These are phyloP conservation scores for Entomortierella beljakovae DNA, from an alignment of 192 early-diverging fungal species.

Conservation along the genomic window DNA sequence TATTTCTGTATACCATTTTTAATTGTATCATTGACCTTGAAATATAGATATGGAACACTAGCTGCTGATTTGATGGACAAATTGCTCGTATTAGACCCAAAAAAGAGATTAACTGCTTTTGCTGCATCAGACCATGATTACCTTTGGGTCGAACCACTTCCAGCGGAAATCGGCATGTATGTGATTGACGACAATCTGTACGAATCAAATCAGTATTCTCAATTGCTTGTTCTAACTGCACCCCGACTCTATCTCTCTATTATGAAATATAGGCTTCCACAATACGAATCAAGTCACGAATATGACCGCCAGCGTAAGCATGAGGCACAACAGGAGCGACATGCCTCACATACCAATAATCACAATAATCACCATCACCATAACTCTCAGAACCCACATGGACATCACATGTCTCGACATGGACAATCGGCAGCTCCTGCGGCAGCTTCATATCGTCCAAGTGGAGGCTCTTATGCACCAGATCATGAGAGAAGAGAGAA, in stretches of 20 bases:
- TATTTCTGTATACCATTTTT: no score
- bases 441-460: conserved; percentile 12
- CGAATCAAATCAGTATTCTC: neutral
- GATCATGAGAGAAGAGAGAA: conserved; percentile 43
- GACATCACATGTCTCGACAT: conserved; percentile 23
- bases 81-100: conserved; percentile 83
- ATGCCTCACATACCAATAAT: conserved; percentile 19
- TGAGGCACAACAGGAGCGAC: conserved; percentile 42
- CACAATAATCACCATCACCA: conserved; percentile 14
- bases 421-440: conserved; percentile 4
- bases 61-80: conserved; percentile 82
- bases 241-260: neutral
- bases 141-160: conserved; percentile 79
- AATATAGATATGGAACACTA: conserved; percentile 56
- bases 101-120: conserved; percentile 75
- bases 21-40: neutral
- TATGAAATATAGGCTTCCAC: conserved; percentile 54
- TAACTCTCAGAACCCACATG: conserved; percentile 12
- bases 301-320: conserved; percentile 70
- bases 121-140: conserved; percentile 85
- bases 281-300: conserved; percentile 84
- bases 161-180: conserved; percentile 75
- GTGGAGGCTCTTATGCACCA: conserved; percentile 1
- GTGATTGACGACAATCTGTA: conserved; percentile 6
- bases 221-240: neutral